A percentile compares a stretch with the other conserved stretches of the same genome.
Evolutionary conservation across 2,329 filamentous ascomycete genomes (phyloP).

Genomic region (Lecanicillium sp.): DNA sequence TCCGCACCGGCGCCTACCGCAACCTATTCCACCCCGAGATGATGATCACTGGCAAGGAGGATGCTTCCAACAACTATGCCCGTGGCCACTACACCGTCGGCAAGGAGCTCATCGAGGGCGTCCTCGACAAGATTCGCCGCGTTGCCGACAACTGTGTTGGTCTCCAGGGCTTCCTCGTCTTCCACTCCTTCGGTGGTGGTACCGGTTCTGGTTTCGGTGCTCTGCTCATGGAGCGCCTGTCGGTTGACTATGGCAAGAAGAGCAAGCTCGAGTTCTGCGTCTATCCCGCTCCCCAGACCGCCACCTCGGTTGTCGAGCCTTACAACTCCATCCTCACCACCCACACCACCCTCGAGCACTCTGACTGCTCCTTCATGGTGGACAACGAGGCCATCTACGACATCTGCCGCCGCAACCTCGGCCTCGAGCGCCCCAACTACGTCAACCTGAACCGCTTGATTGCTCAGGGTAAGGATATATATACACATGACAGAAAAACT

Average conservation of each 20-base stretch:
- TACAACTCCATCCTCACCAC: conserved; percentile 99
- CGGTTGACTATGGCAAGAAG: conserved; percentile 99
- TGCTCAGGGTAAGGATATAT: conserved; percentile 63
- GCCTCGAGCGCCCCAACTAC: conserved; percentile 94
- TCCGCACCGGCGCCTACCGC: conserved; percentile 94
- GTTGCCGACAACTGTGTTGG: conserved; percentile 97
- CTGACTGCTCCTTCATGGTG: conserved; percentile 99
- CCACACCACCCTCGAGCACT: conserved; percentile 98
- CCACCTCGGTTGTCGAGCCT: conserved; percentile 95
- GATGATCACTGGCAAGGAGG: conserved; percentile 99
- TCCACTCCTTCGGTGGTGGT: conserved; percentile 99
- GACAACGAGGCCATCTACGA: conserved; percentile 99
- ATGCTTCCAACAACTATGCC: conserved; percentile 99
- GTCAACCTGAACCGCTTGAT: conserved; percentile 99
- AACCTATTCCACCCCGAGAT: conserved; percentile 97
- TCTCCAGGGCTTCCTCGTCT: conserved; percentile 98
- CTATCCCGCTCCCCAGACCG: conserved; percentile 94
- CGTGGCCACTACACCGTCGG: conserved; percentile 99
- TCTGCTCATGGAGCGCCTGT: conserved; percentile 96
- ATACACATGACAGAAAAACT: background rate
- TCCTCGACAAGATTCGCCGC: conserved; percentile 94
- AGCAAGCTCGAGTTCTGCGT: conserved; percentile 99
- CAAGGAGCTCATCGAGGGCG: conserved; percentile 98
- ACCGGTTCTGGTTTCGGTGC: conserved; percentile 98
- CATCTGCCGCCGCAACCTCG: conserved; percentile 96